phyloP scores from a whole-genome alignment of 2,329 filamentous ascomycete species.

The Exutisphaerella laricina region DNA sequence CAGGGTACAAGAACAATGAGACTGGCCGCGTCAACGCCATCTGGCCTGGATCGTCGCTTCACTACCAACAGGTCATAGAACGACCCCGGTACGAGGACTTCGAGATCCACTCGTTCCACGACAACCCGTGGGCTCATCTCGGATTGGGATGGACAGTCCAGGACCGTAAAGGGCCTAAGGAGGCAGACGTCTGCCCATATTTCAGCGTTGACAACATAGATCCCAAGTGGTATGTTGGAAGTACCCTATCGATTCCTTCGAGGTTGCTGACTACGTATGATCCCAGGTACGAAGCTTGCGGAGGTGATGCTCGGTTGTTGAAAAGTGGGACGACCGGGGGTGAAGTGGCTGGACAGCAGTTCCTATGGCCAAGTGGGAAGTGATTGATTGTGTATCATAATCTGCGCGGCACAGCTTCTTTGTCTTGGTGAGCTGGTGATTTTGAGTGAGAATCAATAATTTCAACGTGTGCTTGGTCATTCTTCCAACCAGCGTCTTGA shows the following conservation, averaged over 20 bases:
- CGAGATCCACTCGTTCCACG: conserved; percentile 35
- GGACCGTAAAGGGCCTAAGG: conserved; percentile 17
- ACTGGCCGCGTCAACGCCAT: conserved; percentile 43
- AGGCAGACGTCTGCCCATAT: conserved; percentile 36
- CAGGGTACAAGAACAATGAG: conserved; percentile 40
- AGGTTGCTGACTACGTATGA: background rate
- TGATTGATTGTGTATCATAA: too few species aligned
- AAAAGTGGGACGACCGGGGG: background rate
- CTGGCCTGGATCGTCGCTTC: conserved; percentile 47
- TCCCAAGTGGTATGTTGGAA: conserved; percentile 32
- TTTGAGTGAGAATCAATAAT: too few species aligned
- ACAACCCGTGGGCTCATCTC: conserved; percentile 39
- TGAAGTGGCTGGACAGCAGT: background rate
- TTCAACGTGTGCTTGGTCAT: too few species aligned
- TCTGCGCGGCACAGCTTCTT: too few species aligned
- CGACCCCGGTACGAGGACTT: conserved; percentile 41
- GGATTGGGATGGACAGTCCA: conserved; percentile 37
- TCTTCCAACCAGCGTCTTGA: too few species aligned
- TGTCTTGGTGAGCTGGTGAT: too few species aligned
- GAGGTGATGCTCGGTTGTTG: background rate
- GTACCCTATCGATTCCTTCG: too few species aligned
- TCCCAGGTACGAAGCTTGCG: conserved; percentile 1
- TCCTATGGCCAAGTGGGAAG: background rate
- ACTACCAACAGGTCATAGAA: conserved; percentile 40
- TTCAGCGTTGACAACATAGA: conserved; percentile 37